Evolutionary conservation across 108 stramenopile species (phyloP), one percentile per base, ranked within the genome.

Genomic region (Stephanodiscus triporus): DNA sequence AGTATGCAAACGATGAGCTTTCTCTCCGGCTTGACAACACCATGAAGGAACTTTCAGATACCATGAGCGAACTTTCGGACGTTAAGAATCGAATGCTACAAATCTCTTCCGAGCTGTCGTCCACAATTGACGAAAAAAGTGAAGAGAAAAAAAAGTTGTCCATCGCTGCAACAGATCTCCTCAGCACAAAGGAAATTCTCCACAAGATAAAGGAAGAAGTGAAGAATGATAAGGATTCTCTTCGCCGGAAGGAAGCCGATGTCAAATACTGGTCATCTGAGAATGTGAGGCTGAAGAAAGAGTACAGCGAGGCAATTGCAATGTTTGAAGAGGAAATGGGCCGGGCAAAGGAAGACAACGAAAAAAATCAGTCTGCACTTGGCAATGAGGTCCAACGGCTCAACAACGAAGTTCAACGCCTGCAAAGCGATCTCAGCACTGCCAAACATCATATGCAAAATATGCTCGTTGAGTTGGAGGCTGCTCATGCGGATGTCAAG

Each of bases 311-410:
- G 62, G 70, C 69, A 48, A 58, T 70, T 0, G 29, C 36, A 2
- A 48, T 70, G 30, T 75, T 71, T 19, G 74, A 81, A 38, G 60
- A 68, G 19, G 80, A 81, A 45, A 70, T 74, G 17, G 40, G 30
- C 27, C 37, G 30, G 32, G 36, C 22, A 10, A 61, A 29, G 19
- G 22, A 24, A 8, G 49, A 75, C 51, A 66, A 63, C 27, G 50
- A 58, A 9, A 53, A 50, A 63, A 24, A 38, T 37, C 17, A n/a
- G 24, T 45, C 32, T 20, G 26, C 58, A 38, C 22, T 68, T 47
- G 36, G 36, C 55, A 53, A 47, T 10, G 54, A 58, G 38, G 11
- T 40, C 34, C 19, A 13, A 40, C 40, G 7, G 8, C 24, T 65
- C 49, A 27, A 43, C 48, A 45, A 22, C 16, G 50, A 63, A 30